A percentile compares a stretch with the other conserved stretches of the same genome.
Conservation (phyloP, 441 rosid species). For the Mallotus japonicus region DNA sequence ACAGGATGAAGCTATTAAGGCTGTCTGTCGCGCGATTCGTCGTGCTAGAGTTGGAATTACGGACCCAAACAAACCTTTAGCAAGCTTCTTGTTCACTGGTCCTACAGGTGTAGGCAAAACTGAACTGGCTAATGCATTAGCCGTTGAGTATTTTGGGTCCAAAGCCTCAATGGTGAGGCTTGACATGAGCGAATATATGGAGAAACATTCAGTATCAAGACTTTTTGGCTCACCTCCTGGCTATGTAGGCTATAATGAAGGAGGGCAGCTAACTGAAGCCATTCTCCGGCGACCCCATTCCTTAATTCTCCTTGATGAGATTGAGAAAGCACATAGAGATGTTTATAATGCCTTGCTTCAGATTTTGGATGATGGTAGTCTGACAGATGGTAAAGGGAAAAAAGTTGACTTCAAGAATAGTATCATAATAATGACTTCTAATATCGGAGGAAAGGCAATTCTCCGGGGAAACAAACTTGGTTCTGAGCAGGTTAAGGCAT, state of each 20-base stretch:
- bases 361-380: conserved; percentile 1
- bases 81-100: conserved; percentile 11
- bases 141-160: not conserved
- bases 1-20: conserved; percentile 4
- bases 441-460: not conserved
- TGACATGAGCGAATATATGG: conserved; percentile 8
- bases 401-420: not conserved
- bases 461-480: not conserved
- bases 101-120: conserved; percentile 1
- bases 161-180: conserved; percentile 2
- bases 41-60: not conserved
- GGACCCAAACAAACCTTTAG: not conserved
- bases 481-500: conserved; percentile 44
- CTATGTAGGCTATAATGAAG: not conserved
- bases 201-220: not conserved
- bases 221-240: conserved; percentile 6
- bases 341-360: not conserved
- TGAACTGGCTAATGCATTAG: not conserved
- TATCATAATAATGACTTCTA: conserved; percentile 1
- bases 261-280: not conserved
- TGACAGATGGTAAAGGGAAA: conserved; percentile 10
- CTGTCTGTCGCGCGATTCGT: not conserved
- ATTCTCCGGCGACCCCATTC: not conserved
- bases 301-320: conserved; percentile 5
- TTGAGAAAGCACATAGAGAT: conserved; percentile 7